phyloP scores from a whole-genome alignment of 805 yeast species.

The Myxozyma kluyveri region DNA sequence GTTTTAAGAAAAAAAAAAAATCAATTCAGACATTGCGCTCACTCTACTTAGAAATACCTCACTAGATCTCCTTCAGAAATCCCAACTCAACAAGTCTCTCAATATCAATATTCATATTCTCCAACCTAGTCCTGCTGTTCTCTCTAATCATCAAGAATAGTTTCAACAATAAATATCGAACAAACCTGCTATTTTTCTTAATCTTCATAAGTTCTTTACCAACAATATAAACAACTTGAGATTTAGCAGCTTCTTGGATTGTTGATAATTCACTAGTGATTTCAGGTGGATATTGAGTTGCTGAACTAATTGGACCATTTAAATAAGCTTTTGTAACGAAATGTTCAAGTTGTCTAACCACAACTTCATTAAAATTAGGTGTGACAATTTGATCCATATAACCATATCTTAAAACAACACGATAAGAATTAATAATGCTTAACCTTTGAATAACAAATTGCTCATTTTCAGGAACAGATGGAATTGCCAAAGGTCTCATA shows the following conservation, averaged over 20 bases:
- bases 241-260: background rate
- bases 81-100: background rate
- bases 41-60: no score
- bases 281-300: background rate
- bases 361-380: conserved; percentile 9
- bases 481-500: conserved; percentile 12
- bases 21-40: no score
- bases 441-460: conserved; percentile 9
- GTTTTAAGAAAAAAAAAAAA: no score
- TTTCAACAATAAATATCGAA: background rate
- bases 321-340: background rate
- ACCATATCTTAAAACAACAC: conserved; percentile 19
- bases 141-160: background rate
- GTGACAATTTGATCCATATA: conserved; percentile 16
- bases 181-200: background rate
- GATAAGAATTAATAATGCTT: conserved; percentile 13
- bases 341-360: background rate
- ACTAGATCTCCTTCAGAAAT: conserved; percentile 1
- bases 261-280: background rate
- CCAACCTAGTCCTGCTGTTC: background rate
- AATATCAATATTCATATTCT: background rate
- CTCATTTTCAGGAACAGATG: conserved; percentile 13
- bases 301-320: background rate
- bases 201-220: conserved; percentile 6
- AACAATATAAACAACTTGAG: conserved; percentile 13